phyloP scores from a whole-genome alignment of 345 rosid species.

The Moricandia moricandioides region DNA sequence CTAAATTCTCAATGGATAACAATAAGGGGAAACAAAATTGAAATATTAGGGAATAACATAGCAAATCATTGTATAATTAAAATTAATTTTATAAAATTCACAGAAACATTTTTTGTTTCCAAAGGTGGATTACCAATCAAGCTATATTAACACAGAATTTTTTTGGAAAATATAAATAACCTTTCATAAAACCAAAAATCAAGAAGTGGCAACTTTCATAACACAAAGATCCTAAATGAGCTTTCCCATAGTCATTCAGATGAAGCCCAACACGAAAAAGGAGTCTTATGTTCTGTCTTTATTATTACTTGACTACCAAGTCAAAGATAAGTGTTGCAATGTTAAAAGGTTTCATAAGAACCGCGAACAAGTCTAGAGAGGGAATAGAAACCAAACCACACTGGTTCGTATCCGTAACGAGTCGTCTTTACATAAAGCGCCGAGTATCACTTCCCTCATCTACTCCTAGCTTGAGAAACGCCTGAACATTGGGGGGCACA shows the following conservation, averaged over 20 bases:
- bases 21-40: neutral
- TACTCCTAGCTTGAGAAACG: slow-evolving; percentile 9
- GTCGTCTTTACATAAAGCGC: slow-evolving; percentile 27
- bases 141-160: neutral
- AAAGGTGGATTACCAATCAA: neutral
- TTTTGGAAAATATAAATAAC: too few species aligned
- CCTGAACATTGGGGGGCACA: slow-evolving; percentile 6
- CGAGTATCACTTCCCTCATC: slow-evolving; percentile 1
- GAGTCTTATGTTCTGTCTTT: slow-evolving; percentile 3
- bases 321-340: slow-evolving; percentile 14
- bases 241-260: neutral
- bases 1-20: neutral
- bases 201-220: neutral
- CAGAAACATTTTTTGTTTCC: neutral
- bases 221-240: neutral
- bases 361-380: neutral
- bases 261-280: slow-evolving; percentile 4
- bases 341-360: neutral
- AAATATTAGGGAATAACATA: neutral
- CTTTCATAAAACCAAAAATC: neutral
- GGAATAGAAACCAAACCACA: slow-evolving; percentile 21
- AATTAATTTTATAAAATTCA: neutral
- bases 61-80: too few species aligned
- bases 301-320: slow-evolving; percentile 14
- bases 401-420: slow-evolving; percentile 23